Base-by-base conservation (phyloP, 2,329 filamentous ascomycete species). In the Xylariaceae sp. region DNA sequence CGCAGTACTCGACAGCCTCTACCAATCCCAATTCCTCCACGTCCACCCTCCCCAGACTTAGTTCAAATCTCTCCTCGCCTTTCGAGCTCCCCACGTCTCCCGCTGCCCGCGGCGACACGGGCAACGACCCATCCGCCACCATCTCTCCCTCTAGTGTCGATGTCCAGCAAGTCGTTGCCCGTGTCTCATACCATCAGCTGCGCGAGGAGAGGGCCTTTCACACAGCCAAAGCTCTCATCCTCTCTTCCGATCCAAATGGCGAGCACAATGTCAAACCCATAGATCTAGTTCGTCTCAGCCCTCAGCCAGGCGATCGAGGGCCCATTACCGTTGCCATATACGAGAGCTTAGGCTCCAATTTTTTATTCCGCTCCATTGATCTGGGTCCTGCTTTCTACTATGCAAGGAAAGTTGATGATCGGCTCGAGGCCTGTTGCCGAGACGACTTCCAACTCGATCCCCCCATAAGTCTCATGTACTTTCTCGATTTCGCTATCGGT, bases 401-500 rank as follows among this genome's bases (percentile, higher is more conserved):
- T 62, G 72, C 75, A 53, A 64, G 67, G 19, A 81, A 76, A 43
- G 64, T 72, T 3, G 76, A 73, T 25, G 79, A 80, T 42, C 65
- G 65, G 20, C 77, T 73, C 55, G 69, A 74, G 29, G 67, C 68
- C 1, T 63, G 70, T 45, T 67, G 66, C 27, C 72, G 67, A 32
- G 63, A 70, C 29, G 64, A 72, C n/a, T 70, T 72, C 29, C 67
- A 65, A 2, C 71, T 82, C 1, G 72, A 73, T 16, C 73, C 78
- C 16, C 77, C 80, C 29, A 82, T 93, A 35, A 82, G 84, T 37
- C 70, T 96, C 5, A 76, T 85, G 37, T 75, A 80, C 14, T 96
- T 96, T 59, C 76, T 97, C 22, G 86, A 95, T 59, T 96, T 96
- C 62, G 92, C 91, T 22, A 88, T 95, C 47, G 91, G 91, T 20